These are phyloP conservation scores for Arthrobotrys conoides DNA, from an alignment of 2,329 filamentous ascomycete genomes.

Conservation along the genomic window DNA sequence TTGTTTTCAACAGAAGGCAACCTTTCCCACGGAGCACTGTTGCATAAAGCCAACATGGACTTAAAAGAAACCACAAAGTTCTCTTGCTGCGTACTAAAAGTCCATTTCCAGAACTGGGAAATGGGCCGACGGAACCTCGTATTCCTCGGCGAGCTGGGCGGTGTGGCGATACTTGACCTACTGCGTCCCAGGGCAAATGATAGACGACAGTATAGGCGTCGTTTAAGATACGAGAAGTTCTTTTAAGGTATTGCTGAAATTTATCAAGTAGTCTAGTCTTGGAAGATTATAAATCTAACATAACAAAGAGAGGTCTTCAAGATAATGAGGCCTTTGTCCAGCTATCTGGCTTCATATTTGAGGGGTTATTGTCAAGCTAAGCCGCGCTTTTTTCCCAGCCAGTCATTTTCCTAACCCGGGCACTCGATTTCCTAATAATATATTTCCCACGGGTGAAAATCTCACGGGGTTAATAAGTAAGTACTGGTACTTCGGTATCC, in stretches of 20 bases:
- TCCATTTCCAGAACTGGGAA: background rate
- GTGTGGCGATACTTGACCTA: background rate
- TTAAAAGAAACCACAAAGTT: background rate
- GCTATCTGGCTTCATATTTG: too few relatives aligned
- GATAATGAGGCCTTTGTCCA: too few relatives aligned
- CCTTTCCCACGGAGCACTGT: background rate
- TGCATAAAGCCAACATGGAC: background rate
- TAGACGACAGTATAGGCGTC: background rate
- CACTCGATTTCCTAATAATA: background rate
- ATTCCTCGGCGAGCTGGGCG: background rate
- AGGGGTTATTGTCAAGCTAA: background rate
- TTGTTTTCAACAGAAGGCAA: background rate
- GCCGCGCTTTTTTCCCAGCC: background rate
- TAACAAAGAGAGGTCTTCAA: background rate
- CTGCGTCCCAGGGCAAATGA: background rate
- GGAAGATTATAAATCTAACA: too few relatives aligned
- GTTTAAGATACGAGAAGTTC: background rate
- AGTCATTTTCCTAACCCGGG: background rate
- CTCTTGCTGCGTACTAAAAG: background rate
- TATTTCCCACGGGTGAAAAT: constrained; percentile 13
- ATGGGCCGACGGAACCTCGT: background rate
- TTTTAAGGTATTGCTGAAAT: background rate
- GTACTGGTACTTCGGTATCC: constrained; percentile 7
- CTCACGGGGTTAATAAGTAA: background rate
- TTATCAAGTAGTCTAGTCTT: background rate